Base-by-base conservation (phyloP, 2,329 filamentous ascomycete genomes). In the Cephalotrichum gorgonifer region DNA sequence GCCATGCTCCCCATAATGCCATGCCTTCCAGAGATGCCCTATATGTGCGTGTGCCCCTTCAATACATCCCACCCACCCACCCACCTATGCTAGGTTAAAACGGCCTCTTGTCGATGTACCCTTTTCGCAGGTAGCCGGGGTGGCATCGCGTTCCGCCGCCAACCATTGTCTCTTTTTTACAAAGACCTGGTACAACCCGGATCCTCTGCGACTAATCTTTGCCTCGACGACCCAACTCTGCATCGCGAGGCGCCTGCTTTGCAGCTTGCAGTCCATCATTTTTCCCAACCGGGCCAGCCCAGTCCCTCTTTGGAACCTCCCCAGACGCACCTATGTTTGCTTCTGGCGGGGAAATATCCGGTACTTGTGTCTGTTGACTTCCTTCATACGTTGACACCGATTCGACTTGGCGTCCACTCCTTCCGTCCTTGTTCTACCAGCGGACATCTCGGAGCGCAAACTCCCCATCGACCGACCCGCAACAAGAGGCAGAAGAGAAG, bases 171-270 rank as follows among this genome's bases (percentile, higher is more conserved):
- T 6, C 15, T 8, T 33, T 26, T 14, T 43, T 44, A 44, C 43
- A 44, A 44, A 44, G 43, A 44, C 43, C 43, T 26, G 43, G 43
- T 44, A 27, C 17, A 44, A 17, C 43, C 43, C 41, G 23, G 27
- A 23, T 27, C 26, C 25, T 7, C 35, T 39, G 35, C 35, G 8
- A 20, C 35, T 6, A 20, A 20, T 39, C 20, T 39, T 46, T 54
- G 50, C 49, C 48, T 50, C 48, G 43, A 48, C 39, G 43, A 46
- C 51, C 47, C 54, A 52, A 45, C 44, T 49, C 48, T 53, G 53
- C 51, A 50, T 53, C 50, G 35, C 35, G 48, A 52, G 51, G 51
- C 53, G 50, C 53, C 47, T 54, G 53, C 46, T 50, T 48, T 54
- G 52, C 52, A 53, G 54, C 33, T 45, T 41, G 49, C 52, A 42